Percentiles rank a stretch among this genome's conserved stretches.
phyloP scores from a whole-genome alignment of 331 rosid species.

The Rhamnella rubrinervis region DNA sequence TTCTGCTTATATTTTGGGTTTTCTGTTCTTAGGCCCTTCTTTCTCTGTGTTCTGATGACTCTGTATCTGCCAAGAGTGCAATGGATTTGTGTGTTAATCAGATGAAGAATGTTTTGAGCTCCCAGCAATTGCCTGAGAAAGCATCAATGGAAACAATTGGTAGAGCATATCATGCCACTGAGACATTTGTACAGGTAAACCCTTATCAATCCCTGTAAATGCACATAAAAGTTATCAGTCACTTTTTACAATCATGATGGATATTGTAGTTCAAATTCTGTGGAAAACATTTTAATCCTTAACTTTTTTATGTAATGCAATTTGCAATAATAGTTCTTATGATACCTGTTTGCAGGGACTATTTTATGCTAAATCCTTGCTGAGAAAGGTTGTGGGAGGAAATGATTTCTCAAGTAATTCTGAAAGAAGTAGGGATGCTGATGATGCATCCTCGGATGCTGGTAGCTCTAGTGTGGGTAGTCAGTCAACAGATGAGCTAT shows the following conservation, averaged over 20 bases:
- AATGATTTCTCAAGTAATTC: conserved; percentile 58
- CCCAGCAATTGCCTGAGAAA: conserved; percentile 85
- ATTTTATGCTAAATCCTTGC: conserved; percentile 70
- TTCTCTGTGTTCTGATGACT: conserved; percentile 90
- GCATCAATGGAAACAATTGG: conserved; percentile 95
- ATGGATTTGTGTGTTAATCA: conserved; percentile 89
- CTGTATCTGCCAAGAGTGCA: conserved; percentile 79
- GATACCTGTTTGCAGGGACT: conserved; percentile 65
- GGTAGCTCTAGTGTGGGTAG: conserved; percentile 95
- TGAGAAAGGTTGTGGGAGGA: conserved; percentile 80
- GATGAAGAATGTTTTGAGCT: conserved; percentile 87
- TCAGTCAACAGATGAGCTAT: conserved; percentile 88
- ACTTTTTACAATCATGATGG: neutral
- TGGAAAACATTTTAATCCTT: neutral
- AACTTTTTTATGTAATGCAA: conserved; percentile 14
- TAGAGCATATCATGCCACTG: conserved; percentile 93
- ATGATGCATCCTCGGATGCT: conserved; percentile 92
- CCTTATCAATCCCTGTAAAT: conserved; percentile 13
- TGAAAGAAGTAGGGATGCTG: conserved; percentile 83
- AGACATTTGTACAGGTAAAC: conserved; percentile 90
- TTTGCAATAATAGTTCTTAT: conserved; percentile 16
- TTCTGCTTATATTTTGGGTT: conserved; percentile 35
- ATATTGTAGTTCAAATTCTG: neutral
- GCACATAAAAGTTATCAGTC: neutral
- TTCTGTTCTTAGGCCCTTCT: conserved; percentile 72